These are phyloP conservation scores for Saposhnikovia divaricata DNA, from an alignment of 129 eudicot species.

Conservation along the genomic window DNA sequence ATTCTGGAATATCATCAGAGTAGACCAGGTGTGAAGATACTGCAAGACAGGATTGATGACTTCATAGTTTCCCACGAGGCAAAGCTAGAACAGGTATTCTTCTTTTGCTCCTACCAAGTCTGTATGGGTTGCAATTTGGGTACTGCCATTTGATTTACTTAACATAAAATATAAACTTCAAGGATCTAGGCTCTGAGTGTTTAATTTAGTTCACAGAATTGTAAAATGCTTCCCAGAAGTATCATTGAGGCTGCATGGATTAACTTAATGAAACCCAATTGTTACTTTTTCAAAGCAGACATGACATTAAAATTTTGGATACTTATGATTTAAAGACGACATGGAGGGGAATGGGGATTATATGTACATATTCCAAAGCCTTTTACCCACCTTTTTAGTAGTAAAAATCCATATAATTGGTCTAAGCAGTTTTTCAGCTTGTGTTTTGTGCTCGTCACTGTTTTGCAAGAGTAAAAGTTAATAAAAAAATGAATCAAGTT, in stretches of 20 bases:
- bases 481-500: not conserved
- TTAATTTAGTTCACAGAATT: not conserved
- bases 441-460: not conserved
- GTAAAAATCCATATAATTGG: not conserved
- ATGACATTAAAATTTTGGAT: not conserved
- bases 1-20: slow-evolving; percentile 55
- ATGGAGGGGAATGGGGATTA: not conserved
- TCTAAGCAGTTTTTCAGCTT: not conserved
- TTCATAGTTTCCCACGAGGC: slow-evolving; percentile 60
- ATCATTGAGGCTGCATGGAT: not conserved
- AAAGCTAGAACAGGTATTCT: slow-evolving; percentile 63
- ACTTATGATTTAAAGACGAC: not conserved
- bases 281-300: not conserved
- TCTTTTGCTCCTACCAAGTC: not conserved
- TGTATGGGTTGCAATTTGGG: not conserved
- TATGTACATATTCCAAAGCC: not conserved
- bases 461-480: not conserved
- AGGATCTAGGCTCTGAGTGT: not conserved
- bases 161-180: not conserved
- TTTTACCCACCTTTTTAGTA: not conserved
- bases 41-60: slow-evolving; percentile 65
- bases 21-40: slow-evolving; percentile 64
- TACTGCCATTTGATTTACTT: not conserved
- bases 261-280: not conserved
- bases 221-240: not conserved